Conservation (phyloP, 352 stramenopile species). For the Pythium rishiriense region DNA sequence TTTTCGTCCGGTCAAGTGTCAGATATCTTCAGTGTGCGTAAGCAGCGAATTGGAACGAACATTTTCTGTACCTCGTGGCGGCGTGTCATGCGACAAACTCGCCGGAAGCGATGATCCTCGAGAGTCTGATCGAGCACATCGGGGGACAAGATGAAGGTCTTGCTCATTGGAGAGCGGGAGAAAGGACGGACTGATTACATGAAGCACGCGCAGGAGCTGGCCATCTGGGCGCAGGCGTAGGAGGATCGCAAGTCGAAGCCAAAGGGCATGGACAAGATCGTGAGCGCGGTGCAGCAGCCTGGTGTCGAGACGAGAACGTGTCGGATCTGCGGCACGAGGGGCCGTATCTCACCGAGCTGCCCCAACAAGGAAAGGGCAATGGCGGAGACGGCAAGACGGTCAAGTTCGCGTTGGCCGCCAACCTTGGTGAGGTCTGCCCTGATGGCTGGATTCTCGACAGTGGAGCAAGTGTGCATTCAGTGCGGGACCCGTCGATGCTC, state of each 20-base stretch:
- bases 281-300: too few species aligned
- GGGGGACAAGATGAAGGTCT: background rate
- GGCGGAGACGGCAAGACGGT: background rate
- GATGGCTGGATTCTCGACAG: conserved; percentile 17
- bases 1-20: too few species aligned
- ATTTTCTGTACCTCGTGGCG: conserved; percentile 1
- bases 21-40: too few species aligned
- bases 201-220: too few species aligned
- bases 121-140: conserved; percentile 13
- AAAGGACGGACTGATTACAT: background rate
- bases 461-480: conserved; percentile 4
- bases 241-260: too few species aligned
- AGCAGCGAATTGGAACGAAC: conserved; percentile 1
- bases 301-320: too few species aligned
- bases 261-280: too few species aligned
- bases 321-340: too few species aligned
- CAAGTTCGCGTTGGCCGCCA: background rate
- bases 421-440: background rate
- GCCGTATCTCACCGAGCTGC: too few species aligned
- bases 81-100: background rate
- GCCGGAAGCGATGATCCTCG: conserved; percentile 3
- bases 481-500: conserved; percentile 4
- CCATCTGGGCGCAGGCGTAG: too few species aligned
- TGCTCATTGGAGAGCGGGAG: conserved; percentile 2
- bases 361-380: background rate